These are phyloP conservation scores for Silene noctiflora DNA, from an alignment of 179 eudicot species.

Conservation along the genomic window DNA sequence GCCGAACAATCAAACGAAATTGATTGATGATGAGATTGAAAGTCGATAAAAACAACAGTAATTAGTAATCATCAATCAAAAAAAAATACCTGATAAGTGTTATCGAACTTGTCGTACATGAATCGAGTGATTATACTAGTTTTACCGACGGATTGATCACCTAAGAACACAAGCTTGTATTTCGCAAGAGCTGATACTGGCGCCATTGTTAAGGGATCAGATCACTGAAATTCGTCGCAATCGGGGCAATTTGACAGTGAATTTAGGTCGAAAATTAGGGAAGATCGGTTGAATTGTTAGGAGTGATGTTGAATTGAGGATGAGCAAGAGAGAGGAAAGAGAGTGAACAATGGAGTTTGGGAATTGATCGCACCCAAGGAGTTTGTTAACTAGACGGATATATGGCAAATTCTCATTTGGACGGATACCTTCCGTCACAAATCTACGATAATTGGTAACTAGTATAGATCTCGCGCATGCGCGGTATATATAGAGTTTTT, in stretches of 20 bases:
- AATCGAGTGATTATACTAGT: slow-evolving; percentile 85
- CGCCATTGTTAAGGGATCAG: slow-evolving; percentile 44
- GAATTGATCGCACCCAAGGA: not conserved
- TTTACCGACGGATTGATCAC: slow-evolving; percentile 86
- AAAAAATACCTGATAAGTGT: slow-evolving; percentile 64
- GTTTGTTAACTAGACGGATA: too few relatives aligned
- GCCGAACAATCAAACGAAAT: not conserved
- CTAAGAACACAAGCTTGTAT: slow-evolving; percentile 77
- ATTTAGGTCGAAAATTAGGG: not conserved
- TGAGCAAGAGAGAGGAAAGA: not conserved
- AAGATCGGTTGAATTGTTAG: slow-evolving; percentile 13
- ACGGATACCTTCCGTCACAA: too few relatives aligned
- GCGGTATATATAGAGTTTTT: too few relatives aligned
- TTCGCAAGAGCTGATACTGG: slow-evolving; percentile 87
- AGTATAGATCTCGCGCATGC: too few relatives aligned
- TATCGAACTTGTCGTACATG: slow-evolving; percentile 84
- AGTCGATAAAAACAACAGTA: not conserved
- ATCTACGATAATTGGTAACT: too few relatives aligned
- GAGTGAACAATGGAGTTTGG: not conserved
- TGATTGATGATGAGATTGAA: not conserved
- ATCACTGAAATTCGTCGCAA: not conserved
- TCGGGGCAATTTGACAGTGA: not conserved
- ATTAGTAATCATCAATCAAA: too few relatives aligned
- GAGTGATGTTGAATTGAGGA: not conserved
- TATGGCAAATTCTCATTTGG: too few relatives aligned